Evolutionary conservation across 768 basidiomycete genomes (phyloP).

Genomic region (Chiua virens): DNA sequence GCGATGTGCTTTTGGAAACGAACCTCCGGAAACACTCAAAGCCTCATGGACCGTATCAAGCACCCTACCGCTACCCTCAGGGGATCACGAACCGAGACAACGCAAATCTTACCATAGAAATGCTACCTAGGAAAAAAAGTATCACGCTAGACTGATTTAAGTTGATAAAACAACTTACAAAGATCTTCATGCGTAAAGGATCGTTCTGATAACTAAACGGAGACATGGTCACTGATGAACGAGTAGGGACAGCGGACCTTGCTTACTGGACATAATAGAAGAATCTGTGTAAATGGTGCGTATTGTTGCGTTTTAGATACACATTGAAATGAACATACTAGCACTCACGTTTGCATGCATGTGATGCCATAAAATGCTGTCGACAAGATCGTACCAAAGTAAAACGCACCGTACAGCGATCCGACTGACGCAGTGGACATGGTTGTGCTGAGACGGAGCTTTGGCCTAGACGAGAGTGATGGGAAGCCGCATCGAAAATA

Average conservation of each 20-base stretch:
- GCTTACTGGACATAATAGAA: conserved; percentile 2
- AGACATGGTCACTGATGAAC: too few relatives aligned
- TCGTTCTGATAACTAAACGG: neutral
- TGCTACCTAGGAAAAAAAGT: neutral
- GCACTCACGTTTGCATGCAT: conserved; percentile 3
- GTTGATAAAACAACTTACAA: conserved; percentile 2
- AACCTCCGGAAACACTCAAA: neutral
- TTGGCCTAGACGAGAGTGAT: neutral
- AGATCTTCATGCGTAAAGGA: neutral
- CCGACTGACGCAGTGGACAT: neutral
- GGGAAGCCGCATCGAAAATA: neutral
- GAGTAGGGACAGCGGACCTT: neutral
- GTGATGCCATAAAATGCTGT: neutral
- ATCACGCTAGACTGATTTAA: neutral
- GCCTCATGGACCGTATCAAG: neutral
- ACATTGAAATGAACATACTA: too few relatives aligned
- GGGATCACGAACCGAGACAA: neutral
- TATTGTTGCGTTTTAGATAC: too few relatives aligned
- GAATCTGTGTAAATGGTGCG: neutral
- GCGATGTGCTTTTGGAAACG: neutral
- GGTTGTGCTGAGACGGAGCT: neutral
- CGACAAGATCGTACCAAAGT: neutral
- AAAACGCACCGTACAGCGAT: neutral
- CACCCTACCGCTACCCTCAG: neutral
- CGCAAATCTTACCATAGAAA: conserved; percentile 6